phyloP scores from a whole-genome alignment of 2,329 filamentous ascomycete genomes.

The Pseudopithomyces chartarum region DNA sequence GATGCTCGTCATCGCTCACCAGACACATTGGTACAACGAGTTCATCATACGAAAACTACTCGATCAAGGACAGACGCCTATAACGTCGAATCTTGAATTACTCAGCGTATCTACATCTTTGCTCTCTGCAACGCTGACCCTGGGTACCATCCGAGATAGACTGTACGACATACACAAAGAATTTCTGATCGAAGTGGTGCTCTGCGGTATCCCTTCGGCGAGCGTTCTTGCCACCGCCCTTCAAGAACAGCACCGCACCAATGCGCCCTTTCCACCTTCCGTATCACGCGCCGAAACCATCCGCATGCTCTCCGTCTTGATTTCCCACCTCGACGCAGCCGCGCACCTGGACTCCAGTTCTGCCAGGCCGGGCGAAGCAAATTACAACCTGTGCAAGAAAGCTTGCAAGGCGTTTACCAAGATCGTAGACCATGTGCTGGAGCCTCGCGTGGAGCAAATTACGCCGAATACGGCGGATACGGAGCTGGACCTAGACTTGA shows the following conservation, averaged over 20 bases:
- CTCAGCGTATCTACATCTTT: conserved; percentile 34
- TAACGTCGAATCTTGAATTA: conserved; percentile 29
- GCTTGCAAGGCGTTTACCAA: conserved; percentile 34
- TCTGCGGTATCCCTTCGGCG: conserved; percentile 36
- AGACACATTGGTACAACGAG: conserved; percentile 42
- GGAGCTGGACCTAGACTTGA: conserved; percentile 24
- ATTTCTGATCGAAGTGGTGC: conserved; percentile 32
- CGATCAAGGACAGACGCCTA: conserved; percentile 24
- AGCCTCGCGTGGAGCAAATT: conserved; percentile 20
- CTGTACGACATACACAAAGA: conserved; percentile 40
- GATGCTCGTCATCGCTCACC: conserved; percentile 41
- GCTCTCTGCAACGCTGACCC: conserved; percentile 31
- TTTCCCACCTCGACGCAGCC: conserved; percentile 44
- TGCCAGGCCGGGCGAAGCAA: conserved; percentile 38
- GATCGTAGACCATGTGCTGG: conserved; percentile 38
- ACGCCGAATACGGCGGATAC: conserved; percentile 17
- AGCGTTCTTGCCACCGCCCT: conserved; percentile 36
- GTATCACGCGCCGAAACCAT: conserved; percentile 45
- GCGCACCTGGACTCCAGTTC: conserved; percentile 35
- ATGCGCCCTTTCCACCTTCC: conserved; percentile 33
- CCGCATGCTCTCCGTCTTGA: conserved; percentile 47
- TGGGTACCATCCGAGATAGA: conserved; percentile 36
- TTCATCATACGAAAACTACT: conserved; percentile 43
- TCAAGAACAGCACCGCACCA: conserved; percentile 32
- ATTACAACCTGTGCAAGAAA: conserved; percentile 41